Percentiles rank a stretch among this genome's conserved stretches.
Conservation (phyloP, 2,329 filamentous ascomycete genomes). For the Scedosporium minutisporum region DNA sequence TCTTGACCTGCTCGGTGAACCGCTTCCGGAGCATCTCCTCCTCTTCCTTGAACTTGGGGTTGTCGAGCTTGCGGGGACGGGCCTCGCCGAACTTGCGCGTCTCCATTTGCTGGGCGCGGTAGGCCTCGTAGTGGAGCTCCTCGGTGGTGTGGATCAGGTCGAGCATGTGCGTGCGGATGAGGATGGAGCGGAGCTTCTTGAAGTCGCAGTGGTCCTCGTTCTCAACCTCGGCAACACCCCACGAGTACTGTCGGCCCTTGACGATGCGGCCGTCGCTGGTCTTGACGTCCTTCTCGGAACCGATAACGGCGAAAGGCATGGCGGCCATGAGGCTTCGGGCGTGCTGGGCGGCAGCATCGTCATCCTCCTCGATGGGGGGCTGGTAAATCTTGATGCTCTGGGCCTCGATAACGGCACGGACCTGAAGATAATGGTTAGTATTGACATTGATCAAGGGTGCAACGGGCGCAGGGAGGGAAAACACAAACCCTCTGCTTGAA, state of each 20-base stretch:
- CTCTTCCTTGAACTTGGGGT: slow-evolving; percentile 99
- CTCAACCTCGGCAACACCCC: slow-evolving; percentile 98
- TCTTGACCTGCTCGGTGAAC: slow-evolving; percentile 99
- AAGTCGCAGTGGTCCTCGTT: slow-evolving; percentile 99
- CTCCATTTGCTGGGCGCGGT: slow-evolving; percentile 99
- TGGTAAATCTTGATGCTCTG: slow-evolving; percentile 99
- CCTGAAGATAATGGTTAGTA: slow-evolving; percentile 43
- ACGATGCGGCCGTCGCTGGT: slow-evolving; percentile 91
- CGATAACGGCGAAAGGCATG: slow-evolving; percentile 98
- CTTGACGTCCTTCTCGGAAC: slow-evolving; percentile 98
- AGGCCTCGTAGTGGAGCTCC: slow-evolving; percentile 98
- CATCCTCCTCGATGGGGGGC: slow-evolving; percentile 94
- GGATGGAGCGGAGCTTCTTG: slow-evolving; percentile 98
- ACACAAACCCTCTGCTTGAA: slow-evolving; percentile 79
- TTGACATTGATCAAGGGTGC: neutral
- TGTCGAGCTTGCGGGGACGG: slow-evolving; percentile 93
- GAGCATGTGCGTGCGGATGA: slow-evolving; percentile 99
- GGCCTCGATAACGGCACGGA: slow-evolving; percentile 89
- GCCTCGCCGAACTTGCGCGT: slow-evolving; percentile 98
- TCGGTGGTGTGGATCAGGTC: slow-evolving; percentile 99
- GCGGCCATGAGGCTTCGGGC: slow-evolving; percentile 89
- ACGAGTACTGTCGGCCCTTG: slow-evolving; percentile 97
- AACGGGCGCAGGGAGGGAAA: no score
- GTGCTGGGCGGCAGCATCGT: slow-evolving; percentile 91
- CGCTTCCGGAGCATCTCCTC: slow-evolving; percentile 97